Percentiles rank a stretch among this genome's conserved stretches.
Evolutionary conservation across 2,329 filamentous ascomycete species (phyloP).

Genomic region (Aspergillus fumigatus): DNA sequence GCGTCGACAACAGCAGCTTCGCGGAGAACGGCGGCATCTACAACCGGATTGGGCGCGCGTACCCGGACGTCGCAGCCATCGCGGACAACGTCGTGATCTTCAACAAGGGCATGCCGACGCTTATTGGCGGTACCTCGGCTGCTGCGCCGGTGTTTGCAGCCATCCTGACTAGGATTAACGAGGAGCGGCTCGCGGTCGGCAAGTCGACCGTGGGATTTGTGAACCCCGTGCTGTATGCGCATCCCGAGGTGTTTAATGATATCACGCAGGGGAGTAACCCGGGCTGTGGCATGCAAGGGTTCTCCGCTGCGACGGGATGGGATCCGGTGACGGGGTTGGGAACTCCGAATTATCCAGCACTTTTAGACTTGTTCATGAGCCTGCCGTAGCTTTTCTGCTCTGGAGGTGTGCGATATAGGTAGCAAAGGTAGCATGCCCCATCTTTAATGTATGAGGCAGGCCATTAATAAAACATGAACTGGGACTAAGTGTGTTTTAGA

Average conservation of each 20-base stretch:
- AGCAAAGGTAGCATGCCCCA: background rate
- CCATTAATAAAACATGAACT: too few relatives aligned
- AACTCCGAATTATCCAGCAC: conserved; percentile 28
- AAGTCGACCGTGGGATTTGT: conserved; percentile 52
- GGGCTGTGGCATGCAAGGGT: conserved; percentile 28
- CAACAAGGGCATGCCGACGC: conserved; percentile 16
- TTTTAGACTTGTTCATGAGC: conserved; percentile 30
- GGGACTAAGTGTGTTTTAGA: too few relatives aligned
- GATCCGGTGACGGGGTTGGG: conserved; percentile 34
- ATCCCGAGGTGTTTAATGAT: conserved; percentile 30
- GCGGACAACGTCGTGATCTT: conserved; percentile 33
- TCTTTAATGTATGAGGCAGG: background rate
- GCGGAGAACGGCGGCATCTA: conserved; percentile 26
- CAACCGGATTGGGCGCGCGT: conserved; percentile 31
- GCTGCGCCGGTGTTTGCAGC: conserved; percentile 53
- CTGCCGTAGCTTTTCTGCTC: background rate
- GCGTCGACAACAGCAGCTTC: conserved; percentile 28
- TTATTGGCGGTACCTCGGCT: conserved; percentile 36
- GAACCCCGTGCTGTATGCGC: conserved; percentile 39
- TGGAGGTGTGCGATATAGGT: background rate
- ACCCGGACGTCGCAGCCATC: conserved; percentile 36
- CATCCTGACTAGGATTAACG: conserved; percentile 53
- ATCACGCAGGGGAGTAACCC: conserved; percentile 27
- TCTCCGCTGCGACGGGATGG: conserved; percentile 24
- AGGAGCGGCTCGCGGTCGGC: conserved; percentile 47